Evolutionary conservation across 257 asterid genomes (phyloP).

Genomic region (Agastache rugosa): DNA sequence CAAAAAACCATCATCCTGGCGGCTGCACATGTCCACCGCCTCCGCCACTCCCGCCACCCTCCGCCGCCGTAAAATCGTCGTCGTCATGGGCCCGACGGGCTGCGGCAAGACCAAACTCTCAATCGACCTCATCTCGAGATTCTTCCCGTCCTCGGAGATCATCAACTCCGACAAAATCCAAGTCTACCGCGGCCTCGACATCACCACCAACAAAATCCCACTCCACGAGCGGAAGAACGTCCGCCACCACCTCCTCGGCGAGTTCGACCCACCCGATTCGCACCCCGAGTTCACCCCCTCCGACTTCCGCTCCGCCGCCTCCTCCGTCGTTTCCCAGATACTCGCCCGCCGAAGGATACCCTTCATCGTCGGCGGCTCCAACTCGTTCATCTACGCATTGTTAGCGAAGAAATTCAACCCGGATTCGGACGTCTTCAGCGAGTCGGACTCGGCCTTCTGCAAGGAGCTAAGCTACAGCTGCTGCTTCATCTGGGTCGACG

Average conservation of each 20-base stretch:
- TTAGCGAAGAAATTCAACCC: slow-evolving; percentile 53
- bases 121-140: slow-evolving; percentile 68
- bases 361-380: slow-evolving; percentile 87
- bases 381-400: slow-evolving; percentile 73
- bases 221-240: slow-evolving; percentile 57
- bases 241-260: slow-evolving; percentile 81
- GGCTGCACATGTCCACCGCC: slow-evolving; percentile 42
- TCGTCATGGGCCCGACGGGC: slow-evolving; percentile 89
- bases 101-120: slow-evolving; percentile 91
- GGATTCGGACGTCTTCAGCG: slow-evolving; percentile 55
- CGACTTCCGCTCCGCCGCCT: slow-evolving; percentile 54
- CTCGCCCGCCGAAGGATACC: slow-evolving; percentile 48
- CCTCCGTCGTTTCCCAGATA: slow-evolving; percentile 47
- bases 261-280: slow-evolving; percentile 59
- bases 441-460: slow-evolving; percentile 41
- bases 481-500: slow-evolving; percentile 85
- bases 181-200: slow-evolving; percentile 62
- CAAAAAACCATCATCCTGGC: slow-evolving; percentile 8
- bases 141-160: slow-evolving; percentile 66
- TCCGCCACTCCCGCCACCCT: slow-evolving; percentile 30
- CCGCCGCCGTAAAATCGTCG: slow-evolving; percentile 56
- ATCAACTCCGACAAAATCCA: slow-evolving; percentile 94
- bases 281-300: slow-evolving; percentile 67
- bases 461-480: slow-evolving; percentile 60
- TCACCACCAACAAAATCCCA: slow-evolving; percentile 82